phyloP scores from a whole-genome alignment of 805 yeast species.

The Candida qinlingensis region DNA sequence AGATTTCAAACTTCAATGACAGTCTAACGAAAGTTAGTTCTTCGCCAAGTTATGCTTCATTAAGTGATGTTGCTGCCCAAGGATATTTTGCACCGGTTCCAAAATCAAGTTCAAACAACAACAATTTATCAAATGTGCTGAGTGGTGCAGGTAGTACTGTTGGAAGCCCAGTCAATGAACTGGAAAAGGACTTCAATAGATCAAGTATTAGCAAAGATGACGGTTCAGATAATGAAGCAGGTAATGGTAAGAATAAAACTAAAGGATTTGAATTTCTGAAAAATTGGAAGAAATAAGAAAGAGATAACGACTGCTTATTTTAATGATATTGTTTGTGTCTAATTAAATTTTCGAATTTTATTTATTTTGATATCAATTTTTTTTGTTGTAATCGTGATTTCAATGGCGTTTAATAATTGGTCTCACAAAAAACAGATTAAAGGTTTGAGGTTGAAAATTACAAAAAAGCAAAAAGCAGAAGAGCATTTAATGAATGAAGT shows the following conservation, averaged over 20 bases:
- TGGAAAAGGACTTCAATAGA: constrained; percentile 17
- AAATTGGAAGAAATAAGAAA: constrained; percentile 19
- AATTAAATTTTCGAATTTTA: neutral
- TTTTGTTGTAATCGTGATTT: neutral
- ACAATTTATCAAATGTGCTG: constrained; percentile 6
- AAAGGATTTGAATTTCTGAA: constrained; percentile 13
- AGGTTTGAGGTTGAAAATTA: too few relatives aligned
- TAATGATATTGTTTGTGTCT: neutral
- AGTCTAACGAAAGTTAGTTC: constrained; percentile 17
- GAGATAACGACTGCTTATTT: neutral
- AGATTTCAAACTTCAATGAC: constrained; percentile 7
- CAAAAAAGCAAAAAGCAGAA: neutral
- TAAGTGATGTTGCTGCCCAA: constrained; percentile 47
- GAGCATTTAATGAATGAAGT: neutral
- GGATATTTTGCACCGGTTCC: constrained; percentile 29
- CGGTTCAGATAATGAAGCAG: constrained; percentile 1
- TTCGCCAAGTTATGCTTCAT: constrained; percentile 38
- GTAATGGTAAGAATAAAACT: neutral
- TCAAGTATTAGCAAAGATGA: constrained; percentile 10
- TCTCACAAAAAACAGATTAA: too few relatives aligned
- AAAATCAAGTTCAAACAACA: constrained; percentile 5
- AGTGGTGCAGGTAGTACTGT: neutral
- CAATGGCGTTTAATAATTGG: too few relatives aligned
- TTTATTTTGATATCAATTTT: neutral
- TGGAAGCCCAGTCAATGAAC: constrained; percentile 10